Evolutionary conservation across 2,329 filamentous ascomycete genomes (phyloP).

Genomic region (Bimuria novae-zelandiae): DNA sequence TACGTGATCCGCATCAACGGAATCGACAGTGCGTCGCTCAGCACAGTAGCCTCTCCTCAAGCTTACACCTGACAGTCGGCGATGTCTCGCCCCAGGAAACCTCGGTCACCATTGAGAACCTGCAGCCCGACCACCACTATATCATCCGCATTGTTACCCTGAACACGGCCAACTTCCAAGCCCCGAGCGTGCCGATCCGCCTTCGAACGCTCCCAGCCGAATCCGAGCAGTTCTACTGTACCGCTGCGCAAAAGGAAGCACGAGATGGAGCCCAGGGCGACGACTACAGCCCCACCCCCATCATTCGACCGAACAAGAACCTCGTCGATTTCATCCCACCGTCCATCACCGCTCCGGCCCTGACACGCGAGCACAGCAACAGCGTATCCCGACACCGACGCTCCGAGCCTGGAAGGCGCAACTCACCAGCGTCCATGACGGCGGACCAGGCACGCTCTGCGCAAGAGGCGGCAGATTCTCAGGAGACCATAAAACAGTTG

Average conservation of each 20-base stretch:
- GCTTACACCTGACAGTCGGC: slow-evolving; percentile 64
- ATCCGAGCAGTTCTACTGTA: slow-evolving; percentile 53
- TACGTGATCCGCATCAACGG: slow-evolving; percentile 94
- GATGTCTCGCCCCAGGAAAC: slow-evolving; percentile 81
- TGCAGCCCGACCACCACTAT: slow-evolving; percentile 87
- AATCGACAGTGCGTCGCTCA: slow-evolving; percentile 69
- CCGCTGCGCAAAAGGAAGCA: slow-evolving; percentile 56
- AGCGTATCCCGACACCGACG: slow-evolving; percentile 61
- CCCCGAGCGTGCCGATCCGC: slow-evolving; percentile 82
- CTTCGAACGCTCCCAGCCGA: slow-evolving; percentile 67
- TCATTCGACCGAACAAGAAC: slow-evolving; percentile 57
- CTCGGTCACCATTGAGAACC: slow-evolving; percentile 86
- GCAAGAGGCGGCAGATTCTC: slow-evolving; percentile 46
- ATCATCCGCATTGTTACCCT: slow-evolving; percentile 92
- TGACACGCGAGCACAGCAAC: slow-evolving; percentile 68
- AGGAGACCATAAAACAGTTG: slow-evolving; percentile 67
- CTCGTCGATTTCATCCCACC: slow-evolving; percentile 65
- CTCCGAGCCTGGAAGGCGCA: slow-evolving; percentile 72
- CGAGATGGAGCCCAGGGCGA: slow-evolving; percentile 44
- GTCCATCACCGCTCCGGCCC: slow-evolving; percentile 63
- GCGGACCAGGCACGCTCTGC: slow-evolving; percentile 37
- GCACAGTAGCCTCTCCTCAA: slow-evolving; percentile 6
- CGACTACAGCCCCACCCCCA: slow-evolving; percentile 56
- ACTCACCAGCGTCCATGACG: slow-evolving; percentile 70
- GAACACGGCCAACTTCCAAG: slow-evolving; percentile 89